Percentiles rank a stretch among this genome's conserved stretches.
Conservation (phyloP, 495 filamentous ascomycete species). For the Aspergillus mulundensis region DNA sequence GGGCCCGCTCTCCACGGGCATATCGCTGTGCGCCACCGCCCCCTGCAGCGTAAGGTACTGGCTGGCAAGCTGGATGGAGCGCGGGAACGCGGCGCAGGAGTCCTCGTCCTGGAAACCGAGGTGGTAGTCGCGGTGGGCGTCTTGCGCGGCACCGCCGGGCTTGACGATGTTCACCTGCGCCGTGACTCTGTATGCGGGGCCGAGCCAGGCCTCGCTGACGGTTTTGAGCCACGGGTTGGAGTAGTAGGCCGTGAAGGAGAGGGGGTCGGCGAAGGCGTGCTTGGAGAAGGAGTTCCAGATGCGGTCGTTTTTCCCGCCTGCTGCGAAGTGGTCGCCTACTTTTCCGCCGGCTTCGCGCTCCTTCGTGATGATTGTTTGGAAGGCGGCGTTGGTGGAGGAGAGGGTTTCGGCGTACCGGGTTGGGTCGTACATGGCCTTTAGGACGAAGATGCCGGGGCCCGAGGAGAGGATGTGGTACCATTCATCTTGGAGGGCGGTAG, state of each 20-base stretch:
- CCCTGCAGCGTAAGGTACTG: conserved; percentile 55
- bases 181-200: conserved; percentile 49
- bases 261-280: conserved; percentile 42
- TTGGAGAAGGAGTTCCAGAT: conserved; percentile 60
- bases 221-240: conserved; percentile 47
- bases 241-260: conserved; percentile 50
- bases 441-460: conserved; percentile 51
- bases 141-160: conserved; percentile 48
- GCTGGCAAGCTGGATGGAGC: conserved; percentile 38
- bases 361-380: conserved; percentile 38
- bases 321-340: conserved; percentile 52
- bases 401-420: conserved; percentile 28
- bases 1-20: conserved; percentile 50
- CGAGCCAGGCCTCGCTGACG: conserved; percentile 47
- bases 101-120: conserved; percentile 48
- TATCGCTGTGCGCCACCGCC: conserved; percentile 52
- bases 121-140: conserved; percentile 54
- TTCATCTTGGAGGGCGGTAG: conserved; percentile 46
- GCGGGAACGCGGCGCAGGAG: conserved; percentile 34
- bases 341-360: conserved; percentile 23
- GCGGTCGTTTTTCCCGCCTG: conserved; percentile 43
- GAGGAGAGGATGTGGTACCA: conserved; percentile 50
- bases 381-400: conserved; percentile 38
- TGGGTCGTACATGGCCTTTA: conserved; percentile 41
- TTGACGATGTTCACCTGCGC: conserved; percentile 55